These are phyloP conservation scores for Salvia rosmarinus DNA, from an alignment of 257 asterid species.

Conservation along the genomic window DNA sequence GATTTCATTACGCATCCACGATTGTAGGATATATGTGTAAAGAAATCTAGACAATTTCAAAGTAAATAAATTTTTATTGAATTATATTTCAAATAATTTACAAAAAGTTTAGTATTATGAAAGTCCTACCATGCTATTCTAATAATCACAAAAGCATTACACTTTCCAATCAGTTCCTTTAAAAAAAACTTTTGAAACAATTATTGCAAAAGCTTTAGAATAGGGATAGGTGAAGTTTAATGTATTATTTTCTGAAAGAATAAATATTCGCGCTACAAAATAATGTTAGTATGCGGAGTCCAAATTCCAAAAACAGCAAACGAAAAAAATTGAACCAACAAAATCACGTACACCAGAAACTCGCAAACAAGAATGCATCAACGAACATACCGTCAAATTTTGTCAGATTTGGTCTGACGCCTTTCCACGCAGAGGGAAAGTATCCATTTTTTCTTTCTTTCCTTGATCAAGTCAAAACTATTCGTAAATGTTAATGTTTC, in stretches of 20 bases:
- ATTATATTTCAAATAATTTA: too few relatives aligned
- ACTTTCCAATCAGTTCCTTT: too few relatives aligned
- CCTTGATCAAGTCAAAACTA: slow-evolving; percentile 43
- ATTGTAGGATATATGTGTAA: too few relatives aligned
- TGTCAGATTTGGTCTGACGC: slow-evolving; percentile 35
- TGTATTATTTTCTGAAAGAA: not conserved
- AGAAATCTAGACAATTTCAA: too few relatives aligned
- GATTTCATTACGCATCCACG: too few relatives aligned
- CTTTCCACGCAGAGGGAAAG: slow-evolving; percentile 11
- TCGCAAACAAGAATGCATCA: slow-evolving; percentile 24
- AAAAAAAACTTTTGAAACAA: too few relatives aligned
- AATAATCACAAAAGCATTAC: too few relatives aligned
- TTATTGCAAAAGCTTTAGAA: too few relatives aligned
- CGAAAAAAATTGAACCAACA: slow-evolving; percentile 25
- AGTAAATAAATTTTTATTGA: too few relatives aligned
- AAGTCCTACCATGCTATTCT: too few relatives aligned
- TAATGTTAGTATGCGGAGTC: not conserved
- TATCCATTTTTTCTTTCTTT: slow-evolving; percentile 25
- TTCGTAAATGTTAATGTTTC: slow-evolving; percentile 37
- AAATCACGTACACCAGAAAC: slow-evolving; percentile 15
- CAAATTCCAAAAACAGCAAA: slow-evolving; percentile 14
- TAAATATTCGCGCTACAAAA: slow-evolving; percentile 6
- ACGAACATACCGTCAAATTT: slow-evolving; percentile 14
- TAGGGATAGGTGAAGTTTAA: too few relatives aligned
- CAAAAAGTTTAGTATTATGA: too few relatives aligned